Evolutionary conservation across 2,329 filamentous ascomycete genomes (phyloP).

Genomic region (Epichloe amarillans): DNA sequence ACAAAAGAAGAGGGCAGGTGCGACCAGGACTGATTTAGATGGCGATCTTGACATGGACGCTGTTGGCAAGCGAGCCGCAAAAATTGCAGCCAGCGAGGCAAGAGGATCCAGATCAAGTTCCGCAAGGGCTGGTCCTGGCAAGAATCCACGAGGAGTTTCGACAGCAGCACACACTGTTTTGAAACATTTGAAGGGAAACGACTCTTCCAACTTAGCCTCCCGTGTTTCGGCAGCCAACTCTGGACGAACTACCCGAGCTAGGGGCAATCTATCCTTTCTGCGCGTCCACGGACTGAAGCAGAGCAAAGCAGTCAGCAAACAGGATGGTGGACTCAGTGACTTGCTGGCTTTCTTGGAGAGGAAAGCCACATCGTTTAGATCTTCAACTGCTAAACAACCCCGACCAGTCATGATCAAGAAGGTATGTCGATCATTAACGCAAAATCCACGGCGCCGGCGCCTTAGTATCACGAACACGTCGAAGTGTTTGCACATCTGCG

Average conservation of each 20-base stretch:
- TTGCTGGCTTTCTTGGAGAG: conserved; percentile 58
- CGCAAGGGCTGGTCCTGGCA: conserved; percentile 12
- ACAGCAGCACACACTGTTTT: conserved; percentile 30
- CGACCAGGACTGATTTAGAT: conserved; percentile 35
- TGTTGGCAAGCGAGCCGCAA: conserved; percentile 21
- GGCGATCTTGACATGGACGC: conserved; percentile 48
- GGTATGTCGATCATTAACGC: conserved; percentile 47
- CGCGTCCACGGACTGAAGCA: conserved; percentile 49
- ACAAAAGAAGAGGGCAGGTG: conserved; percentile 31
- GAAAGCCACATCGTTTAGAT: conserved; percentile 46
- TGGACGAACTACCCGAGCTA: conserved; percentile 13
- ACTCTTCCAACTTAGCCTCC: conserved; percentile 19
- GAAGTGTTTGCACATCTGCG: not conserved
- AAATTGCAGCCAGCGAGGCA: conserved; percentile 14
- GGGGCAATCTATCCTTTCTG: conserved; percentile 21
- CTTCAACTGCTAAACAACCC: conserved; percentile 27
- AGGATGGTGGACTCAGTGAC: conserved; percentile 52
- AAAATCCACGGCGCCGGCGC: conserved; percentile 5
- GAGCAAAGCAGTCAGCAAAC: conserved; percentile 54
- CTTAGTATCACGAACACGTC: conserved; percentile 4
- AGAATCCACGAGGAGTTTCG: conserved; percentile 17
- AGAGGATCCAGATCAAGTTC: conserved; percentile 18
- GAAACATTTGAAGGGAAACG: conserved; percentile 26
- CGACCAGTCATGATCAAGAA: conserved; percentile 55
- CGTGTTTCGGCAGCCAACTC: conserved; percentile 19